These are phyloP conservation scores for Multifurca ochricompacta DNA, from an alignment of 768 basidiomycete species.

Conservation along the genomic window DNA sequence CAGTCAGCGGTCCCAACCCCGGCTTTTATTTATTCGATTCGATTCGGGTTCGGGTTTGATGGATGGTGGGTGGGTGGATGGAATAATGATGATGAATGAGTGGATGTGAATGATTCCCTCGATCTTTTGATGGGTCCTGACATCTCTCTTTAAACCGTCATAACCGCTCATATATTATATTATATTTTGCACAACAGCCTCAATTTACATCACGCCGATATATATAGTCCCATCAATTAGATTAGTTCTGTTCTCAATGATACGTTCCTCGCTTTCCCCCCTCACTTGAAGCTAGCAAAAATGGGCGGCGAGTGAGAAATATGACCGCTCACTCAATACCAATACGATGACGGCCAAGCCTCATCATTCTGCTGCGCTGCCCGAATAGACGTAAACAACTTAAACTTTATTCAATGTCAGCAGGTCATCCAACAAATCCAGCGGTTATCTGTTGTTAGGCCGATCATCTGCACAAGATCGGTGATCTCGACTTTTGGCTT, in stretches of 20 bases:
- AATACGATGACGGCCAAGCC: no score
- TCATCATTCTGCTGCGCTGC: background rate
- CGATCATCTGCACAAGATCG: background rate
- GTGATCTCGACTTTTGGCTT: background rate
- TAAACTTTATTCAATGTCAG: background rate
- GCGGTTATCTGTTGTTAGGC: background rate
- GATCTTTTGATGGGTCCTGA: background rate
- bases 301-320: no score
- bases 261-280: no score
- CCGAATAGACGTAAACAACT: background rate
- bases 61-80: no score
- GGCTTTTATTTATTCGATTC: conserved; percentile 7
- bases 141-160: background rate
- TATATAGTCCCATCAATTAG: no score
- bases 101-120: no score
- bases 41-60: background rate
- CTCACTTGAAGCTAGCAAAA: no score
- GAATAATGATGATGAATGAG: no score
- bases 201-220: background rate
- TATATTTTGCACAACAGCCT: background rate
- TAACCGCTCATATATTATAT: background rate
- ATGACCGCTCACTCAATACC: no score
- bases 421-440: background rate
- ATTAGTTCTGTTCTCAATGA: no score
- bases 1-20: conserved; percentile 6